These are phyloP conservation scores for Zygoascus biomembranicola DNA, from an alignment of 805 yeast species.

Conservation along the genomic window DNA sequence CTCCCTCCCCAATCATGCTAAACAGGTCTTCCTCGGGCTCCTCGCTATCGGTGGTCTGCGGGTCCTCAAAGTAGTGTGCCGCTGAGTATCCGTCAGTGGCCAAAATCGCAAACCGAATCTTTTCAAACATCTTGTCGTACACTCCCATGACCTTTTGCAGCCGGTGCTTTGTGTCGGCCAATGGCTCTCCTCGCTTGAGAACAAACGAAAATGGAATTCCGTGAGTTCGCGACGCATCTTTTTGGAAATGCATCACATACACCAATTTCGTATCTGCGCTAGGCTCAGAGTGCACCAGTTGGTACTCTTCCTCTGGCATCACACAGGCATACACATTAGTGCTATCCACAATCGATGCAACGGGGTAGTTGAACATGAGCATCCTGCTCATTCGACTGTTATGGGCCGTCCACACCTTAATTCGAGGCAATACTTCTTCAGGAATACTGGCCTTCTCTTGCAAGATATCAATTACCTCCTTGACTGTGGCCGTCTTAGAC, in stretches of 20 bases:
- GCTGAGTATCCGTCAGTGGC: conserved; percentile 15
- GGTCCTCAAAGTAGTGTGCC: neutral
- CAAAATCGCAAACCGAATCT: conserved; percentile 59
- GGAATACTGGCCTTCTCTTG: conserved; percentile 46
- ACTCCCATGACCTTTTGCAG: conserved; percentile 64
- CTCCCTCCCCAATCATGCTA: conserved; percentile 43
- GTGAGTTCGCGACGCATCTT: conserved; percentile 56
- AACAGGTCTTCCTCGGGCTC: conserved; percentile 49
- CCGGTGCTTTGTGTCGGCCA: conserved; percentile 54
- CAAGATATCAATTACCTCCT: conserved; percentile 47
- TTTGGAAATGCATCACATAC: conserved; percentile 70
- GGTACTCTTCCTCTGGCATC: conserved; percentile 34
- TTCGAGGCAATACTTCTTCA: conserved; percentile 30
- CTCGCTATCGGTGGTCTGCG: conserved; percentile 22
- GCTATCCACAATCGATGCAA: conserved; percentile 33
- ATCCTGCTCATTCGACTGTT: conserved; percentile 26
- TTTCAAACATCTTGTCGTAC: conserved; percentile 72
- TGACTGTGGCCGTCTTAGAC: conserved; percentile 51
- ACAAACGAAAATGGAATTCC: conserved; percentile 81
- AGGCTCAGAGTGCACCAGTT: conserved; percentile 15
- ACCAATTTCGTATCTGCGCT: conserved; percentile 36
- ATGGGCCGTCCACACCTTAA: conserved; percentile 28
- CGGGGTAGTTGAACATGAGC: conserved; percentile 30
- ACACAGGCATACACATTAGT: conserved; percentile 39
- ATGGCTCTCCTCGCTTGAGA: conserved; percentile 58